A percentile compares a stretch with the other conserved stretches of the same genome.
Conservation (phyloP, 352 stramenopile genomes). For the Phytophthora cryptogea region DNA sequence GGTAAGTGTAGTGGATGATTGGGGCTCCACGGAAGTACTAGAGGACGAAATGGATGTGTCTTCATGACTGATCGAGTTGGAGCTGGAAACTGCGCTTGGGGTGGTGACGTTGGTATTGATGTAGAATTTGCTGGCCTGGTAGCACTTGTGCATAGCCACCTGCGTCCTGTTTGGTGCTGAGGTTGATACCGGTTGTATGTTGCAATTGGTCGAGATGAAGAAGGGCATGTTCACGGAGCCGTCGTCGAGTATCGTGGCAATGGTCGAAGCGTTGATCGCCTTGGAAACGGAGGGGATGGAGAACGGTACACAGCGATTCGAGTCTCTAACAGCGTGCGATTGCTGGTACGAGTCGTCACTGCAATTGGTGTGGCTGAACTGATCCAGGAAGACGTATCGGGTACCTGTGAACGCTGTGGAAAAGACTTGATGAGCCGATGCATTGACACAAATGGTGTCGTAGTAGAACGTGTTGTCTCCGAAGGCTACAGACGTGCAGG, state of each 20-base stretch:
- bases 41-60: slow-evolving; percentile 9
- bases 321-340: slow-evolving; percentile 28
- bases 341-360: slow-evolving; percentile 21
- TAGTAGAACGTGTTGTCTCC: slow-evolving; percentile 27
- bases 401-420: slow-evolving; percentile 15
- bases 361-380: slow-evolving; percentile 28
- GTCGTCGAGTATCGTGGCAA: slow-evolving; percentile 24
- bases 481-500: slow-evolving; percentile 22
- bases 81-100: slow-evolving; percentile 1
- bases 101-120: slow-evolving; percentile 13
- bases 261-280: slow-evolving; percentile 11
- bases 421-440: slow-evolving; percentile 14
- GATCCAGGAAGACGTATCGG: slow-evolving; percentile 32
- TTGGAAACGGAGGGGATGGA: slow-evolving; percentile 24
- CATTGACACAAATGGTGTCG: slow-evolving; percentile 15
- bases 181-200: not conserved
- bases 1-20: not conserved
- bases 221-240: slow-evolving; percentile 29
- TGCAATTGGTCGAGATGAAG: slow-evolving; percentile 22
- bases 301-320: slow-evolving; percentile 25
- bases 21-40: slow-evolving; percentile 2
- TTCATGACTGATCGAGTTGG: not conserved
- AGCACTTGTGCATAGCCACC: slow-evolving; percentile 25
- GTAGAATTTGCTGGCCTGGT: slow-evolving; percentile 31
- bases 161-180: slow-evolving; percentile 2